Conservation (phyloP, 768 basidiomycete species). For the Mycena vulgaris region DNA sequence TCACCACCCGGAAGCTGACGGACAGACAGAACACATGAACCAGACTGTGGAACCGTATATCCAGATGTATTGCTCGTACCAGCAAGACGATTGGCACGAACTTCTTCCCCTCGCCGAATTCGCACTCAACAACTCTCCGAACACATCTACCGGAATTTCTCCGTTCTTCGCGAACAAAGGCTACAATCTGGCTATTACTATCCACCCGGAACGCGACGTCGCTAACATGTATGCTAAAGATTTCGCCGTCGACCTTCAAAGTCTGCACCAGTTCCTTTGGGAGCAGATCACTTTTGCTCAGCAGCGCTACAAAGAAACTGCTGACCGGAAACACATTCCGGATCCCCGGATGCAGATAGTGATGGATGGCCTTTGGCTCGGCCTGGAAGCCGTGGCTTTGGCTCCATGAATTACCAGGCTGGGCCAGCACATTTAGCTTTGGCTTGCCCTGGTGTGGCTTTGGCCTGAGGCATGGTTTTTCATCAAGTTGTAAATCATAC, state of each 20-base stretch:
- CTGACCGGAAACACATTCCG: no score
- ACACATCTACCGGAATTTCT: neutral
- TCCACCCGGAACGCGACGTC: neutral
- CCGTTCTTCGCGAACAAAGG: neutral
- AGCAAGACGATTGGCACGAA: neutral
- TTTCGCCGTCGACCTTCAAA: neutral
- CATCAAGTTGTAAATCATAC: no score
- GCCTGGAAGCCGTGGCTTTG: no score
- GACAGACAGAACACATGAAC: neutral
- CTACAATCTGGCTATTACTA: neutral
- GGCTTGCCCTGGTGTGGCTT: no score
- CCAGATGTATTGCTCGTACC: neutral
- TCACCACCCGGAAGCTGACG: neutral
- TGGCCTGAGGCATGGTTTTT: no score
- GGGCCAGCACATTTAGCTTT: neutral
- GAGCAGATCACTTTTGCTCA: no score
- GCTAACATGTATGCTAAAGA: neutral
- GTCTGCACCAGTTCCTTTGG: neutral
- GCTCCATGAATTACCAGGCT: no score
- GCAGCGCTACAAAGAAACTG: no score
- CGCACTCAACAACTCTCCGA: neutral
- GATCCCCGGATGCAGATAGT: conserved; percentile 34
- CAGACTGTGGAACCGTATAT: neutral
- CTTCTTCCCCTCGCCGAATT: neutral
- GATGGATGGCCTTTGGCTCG: no score